Percentiles rank a stretch among this genome's conserved stretches.
Conservation (phyloP, 371 early-diverging fungal genomes). For the Haplosporangium sp. region DNA sequence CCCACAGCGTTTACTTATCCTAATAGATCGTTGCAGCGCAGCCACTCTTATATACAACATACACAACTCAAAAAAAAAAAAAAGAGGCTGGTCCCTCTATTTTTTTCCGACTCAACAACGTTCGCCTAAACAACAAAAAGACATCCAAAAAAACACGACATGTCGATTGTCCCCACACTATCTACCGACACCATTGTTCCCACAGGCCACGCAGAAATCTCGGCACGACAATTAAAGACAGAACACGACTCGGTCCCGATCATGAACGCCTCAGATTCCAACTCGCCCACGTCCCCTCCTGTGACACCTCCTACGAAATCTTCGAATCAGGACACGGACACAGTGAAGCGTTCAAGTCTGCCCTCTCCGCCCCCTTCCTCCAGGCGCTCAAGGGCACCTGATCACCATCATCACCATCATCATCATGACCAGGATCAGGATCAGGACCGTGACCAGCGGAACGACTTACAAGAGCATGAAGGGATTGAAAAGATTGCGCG, state of each 20-base stretch:
- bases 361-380: constrained; percentile 42
- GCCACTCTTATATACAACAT: background rate
- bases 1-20: no score
- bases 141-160: background rate
- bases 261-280: background rate
- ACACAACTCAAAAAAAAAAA: constrained; percentile 1
- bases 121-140: no score
- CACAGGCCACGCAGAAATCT: background rate
- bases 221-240: background rate
- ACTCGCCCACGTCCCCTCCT: constrained; percentile 25
- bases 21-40: no score
- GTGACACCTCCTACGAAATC: constrained; percentile 36
- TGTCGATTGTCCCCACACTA: constrained; percentile 30
- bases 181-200: constrained; percentile 17
- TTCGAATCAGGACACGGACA: constrained; percentile 19
- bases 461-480: background rate
- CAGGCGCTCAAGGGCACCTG: constrained; percentile 8
- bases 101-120: background rate
- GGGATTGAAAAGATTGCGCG: constrained; percentile 13
- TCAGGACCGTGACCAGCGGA: constrained; percentile 7
- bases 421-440: constrained; percentile 6
- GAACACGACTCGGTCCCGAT: background rate
- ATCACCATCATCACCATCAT: constrained; percentile 5
- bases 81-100: constrained; percentile 19
- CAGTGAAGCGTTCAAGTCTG: constrained; percentile 20